A percentile compares a stretch with the other conserved stretches of the same genome.
Evolutionary conservation across 306 rosid species (phyloP).

Genomic region (Castanopsis chinensis): DNA sequence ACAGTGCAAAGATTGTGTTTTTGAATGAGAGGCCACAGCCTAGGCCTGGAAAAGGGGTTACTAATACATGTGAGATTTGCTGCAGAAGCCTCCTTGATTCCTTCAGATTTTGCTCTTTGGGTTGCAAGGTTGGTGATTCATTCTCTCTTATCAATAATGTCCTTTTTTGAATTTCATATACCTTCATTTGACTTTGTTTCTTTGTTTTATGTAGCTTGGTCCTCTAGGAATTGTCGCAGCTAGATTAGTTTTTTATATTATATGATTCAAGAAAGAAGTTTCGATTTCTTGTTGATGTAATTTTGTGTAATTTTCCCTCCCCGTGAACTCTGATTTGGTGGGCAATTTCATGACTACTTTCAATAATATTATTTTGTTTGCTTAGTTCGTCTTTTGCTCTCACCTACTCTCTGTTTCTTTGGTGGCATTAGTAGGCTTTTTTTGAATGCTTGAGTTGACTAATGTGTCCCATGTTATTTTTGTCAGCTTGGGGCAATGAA

Average conservation of each 20-base stretch:
- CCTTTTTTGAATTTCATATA: not conserved
- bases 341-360: not conserved
- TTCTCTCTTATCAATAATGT: not conserved
- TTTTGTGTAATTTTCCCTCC: not conserved
- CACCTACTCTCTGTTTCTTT: not conserved
- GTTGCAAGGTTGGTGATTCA: slow-evolving; percentile 41
- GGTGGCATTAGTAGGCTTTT: too few species aligned
- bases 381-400: not conserved
- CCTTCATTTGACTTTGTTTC: not conserved
- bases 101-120: slow-evolving; percentile 52
- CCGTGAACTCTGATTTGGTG: too few species aligned
- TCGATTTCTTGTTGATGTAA: not conserved
- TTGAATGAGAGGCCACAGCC: slow-evolving; percentile 55
- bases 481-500: slow-evolving; percentile 39
- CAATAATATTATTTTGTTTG: not conserved
- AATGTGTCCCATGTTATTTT: not conserved
- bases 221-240: too few species aligned
- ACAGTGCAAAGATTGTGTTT: slow-evolving; percentile 50
- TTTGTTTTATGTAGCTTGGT: not conserved
- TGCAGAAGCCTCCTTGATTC: slow-evolving; percentile 44
- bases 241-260: too few species aligned
- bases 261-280: not conserved
- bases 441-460: not conserved
- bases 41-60: slow-evolving; percentile 47
- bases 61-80: slow-evolving; percentile 49